Evolutionary conservation across 2,329 filamentous ascomycete genomes (phyloP).

Genomic region (Fusarium nisikadoi): DNA sequence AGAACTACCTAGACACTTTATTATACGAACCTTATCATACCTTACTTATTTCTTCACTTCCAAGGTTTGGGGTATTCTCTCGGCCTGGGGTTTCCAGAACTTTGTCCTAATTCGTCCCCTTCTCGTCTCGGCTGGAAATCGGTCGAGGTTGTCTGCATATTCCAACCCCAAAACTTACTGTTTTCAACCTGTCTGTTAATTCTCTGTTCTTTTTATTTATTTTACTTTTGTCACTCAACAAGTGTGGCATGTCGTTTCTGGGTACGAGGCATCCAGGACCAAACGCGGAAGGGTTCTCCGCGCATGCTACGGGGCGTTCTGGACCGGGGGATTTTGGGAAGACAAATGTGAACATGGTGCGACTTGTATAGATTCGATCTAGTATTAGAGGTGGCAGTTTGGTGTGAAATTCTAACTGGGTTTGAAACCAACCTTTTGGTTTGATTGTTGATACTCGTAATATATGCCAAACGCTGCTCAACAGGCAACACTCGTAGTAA

Average conservation of each 20-base stretch:
- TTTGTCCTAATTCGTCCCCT: slow-evolving; percentile 39
- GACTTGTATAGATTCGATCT: slow-evolving; percentile 47
- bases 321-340: slow-evolving; percentile 44
- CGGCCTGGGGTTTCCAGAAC: slow-evolving; percentile 37
- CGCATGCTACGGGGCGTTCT: slow-evolving; percentile 46
- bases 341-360: slow-evolving; percentile 46
- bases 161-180: slow-evolving; percentile 27
- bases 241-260: slow-evolving; percentile 45
- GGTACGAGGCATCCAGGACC: slow-evolving; percentile 45
- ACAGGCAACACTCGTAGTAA: background rate
- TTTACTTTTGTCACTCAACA: slow-evolving; percentile 14
- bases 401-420: slow-evolving; percentile 42
- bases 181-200: slow-evolving; percentile 24
- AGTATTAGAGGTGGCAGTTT: slow-evolving; percentile 46
- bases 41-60: slow-evolving; percentile 38
- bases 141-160: slow-evolving; percentile 31
- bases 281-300: slow-evolving; percentile 42
- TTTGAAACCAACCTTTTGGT: slow-evolving; percentile 31
- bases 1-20: slow-evolving; percentile 46
- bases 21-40: slow-evolving; percentile 41
- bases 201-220: slow-evolving; percentile 34
- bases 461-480: background rate
- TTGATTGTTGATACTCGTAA: background rate
- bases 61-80: slow-evolving; percentile 44
- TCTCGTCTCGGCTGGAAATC: slow-evolving; percentile 34